Evolutionary conservation across 805 yeast species (phyloP).

Genomic region (Metschnikowia orientalis): DNA sequence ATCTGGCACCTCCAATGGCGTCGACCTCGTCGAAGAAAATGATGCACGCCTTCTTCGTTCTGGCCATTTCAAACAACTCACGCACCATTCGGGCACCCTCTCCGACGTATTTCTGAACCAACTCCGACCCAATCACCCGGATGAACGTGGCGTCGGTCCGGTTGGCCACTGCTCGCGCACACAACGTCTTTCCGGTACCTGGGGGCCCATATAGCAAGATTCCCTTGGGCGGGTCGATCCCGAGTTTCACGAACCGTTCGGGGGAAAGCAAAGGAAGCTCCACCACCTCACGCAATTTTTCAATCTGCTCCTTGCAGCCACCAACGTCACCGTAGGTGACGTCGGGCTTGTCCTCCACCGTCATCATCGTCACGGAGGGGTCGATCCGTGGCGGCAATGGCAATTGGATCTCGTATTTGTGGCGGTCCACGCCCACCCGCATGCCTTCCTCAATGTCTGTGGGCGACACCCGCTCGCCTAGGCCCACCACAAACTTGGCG

Average conservation of each 20-base stretch:
- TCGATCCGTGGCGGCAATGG: slow-evolving; percentile 98
- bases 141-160: slow-evolving; percentile 98
- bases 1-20: slow-evolving; percentile 99
- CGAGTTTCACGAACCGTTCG: slow-evolving; percentile 92
- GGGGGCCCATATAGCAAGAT: slow-evolving; percentile 96
- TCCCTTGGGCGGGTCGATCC: slow-evolving; percentile 99
- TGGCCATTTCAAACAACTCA: slow-evolving; percentile 97
- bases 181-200: slow-evolving; percentile 96
- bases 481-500: slow-evolving; percentile 94
- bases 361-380: slow-evolving; percentile 99
- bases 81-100: slow-evolving; percentile 99
- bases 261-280: slow-evolving; percentile 59
- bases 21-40: slow-evolving; percentile 98
- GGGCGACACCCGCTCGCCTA: slow-evolving; percentile 96
- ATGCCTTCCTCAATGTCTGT: slow-evolving; percentile 99
- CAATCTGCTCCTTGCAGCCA: slow-evolving; percentile 98
- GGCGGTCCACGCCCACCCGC: slow-evolving; percentile 99
- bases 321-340: slow-evolving; percentile 98
- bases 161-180: slow-evolving; percentile 99
- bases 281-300: slow-evolving; percentile 31
- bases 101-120: slow-evolving; percentile 97
- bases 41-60: slow-evolving; percentile 96
- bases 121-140: slow-evolving; percentile 96
- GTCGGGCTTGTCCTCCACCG: slow-evolving; percentile 98
- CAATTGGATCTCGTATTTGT: slow-evolving; percentile 92